Percentiles rank a stretch among this genome's conserved stretches.
phyloP scores from a whole-genome alignment of 164 flowering plant species.

The Chimonanthus praecox region DNA sequence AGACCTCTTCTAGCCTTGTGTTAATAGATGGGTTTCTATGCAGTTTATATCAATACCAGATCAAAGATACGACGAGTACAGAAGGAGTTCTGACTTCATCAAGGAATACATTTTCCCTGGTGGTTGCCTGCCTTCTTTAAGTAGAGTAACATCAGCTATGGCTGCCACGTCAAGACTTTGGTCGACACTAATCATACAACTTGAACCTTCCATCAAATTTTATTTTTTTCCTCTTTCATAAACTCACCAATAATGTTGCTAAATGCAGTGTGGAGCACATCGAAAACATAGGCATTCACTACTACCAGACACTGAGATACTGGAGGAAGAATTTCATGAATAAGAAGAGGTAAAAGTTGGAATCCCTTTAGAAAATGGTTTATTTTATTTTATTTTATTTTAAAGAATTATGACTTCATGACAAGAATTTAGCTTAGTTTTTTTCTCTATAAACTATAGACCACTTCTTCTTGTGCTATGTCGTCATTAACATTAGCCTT shows the following conservation, averaged over 20 bases:
- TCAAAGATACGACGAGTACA: conserved; percentile 73
- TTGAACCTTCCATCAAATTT: neutral
- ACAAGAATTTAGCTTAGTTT: neutral
- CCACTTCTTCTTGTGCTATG: neutral
- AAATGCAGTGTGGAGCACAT: conserved; percentile 79
- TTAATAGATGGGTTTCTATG: neutral
- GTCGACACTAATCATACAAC: conserved; percentile 23
- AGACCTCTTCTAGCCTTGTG: neutral
- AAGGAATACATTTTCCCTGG: conserved; percentile 94
- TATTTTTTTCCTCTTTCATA: neutral
- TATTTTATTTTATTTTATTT: neutral
- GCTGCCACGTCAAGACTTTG: conserved; percentile 68
- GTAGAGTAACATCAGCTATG: conserved; percentile 85
- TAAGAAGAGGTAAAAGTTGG: conserved; percentile 50
- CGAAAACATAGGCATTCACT: conserved; percentile 86
- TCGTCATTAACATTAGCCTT: neutral
- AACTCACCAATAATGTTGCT: neutral
- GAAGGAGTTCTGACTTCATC: conserved; percentile 82
- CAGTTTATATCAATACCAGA: conserved; percentile 91
- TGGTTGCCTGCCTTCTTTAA: conserved; percentile 75
- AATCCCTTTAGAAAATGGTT: neutral
- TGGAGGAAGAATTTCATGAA: conserved; percentile 77
- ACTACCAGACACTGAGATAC: conserved; percentile 65
- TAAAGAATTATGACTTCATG: neutral
- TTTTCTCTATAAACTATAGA: neutral